Evolutionary conservation across 1,284 basidiomycete species (phyloP), one percentile per base, ranked within the genome.

Genomic region (Cryptococcus sp.): DNA sequence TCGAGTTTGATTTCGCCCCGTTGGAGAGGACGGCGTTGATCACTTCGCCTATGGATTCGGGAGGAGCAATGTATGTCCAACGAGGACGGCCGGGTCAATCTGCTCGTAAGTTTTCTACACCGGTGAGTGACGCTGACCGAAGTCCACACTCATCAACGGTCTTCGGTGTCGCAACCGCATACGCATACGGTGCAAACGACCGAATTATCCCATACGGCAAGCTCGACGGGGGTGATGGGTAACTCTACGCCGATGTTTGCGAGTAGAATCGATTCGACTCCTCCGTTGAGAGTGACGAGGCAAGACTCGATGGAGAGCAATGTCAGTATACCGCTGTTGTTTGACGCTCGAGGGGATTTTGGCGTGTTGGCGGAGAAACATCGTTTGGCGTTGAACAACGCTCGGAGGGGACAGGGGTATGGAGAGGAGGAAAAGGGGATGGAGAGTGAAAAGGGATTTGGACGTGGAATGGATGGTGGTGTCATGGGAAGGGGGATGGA

Each of bases 1-100:
- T 45, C 36, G 54, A 51, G 34, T 57, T 31, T 36, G 54, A 55
- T 10, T 58, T 58, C 26, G 47, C 35, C 3, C 53, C 57, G 22
- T 38, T 55, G n/a, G 53, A 58, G 43, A 14, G 39, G 16, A 28
- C 28, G 11, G 26, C 25, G 5, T 7, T 37, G 9, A 18, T 37
- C 16, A n/a, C 35, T n/a, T n/a, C 35, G 35, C 14, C 35, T 16
- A 6, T 21, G 19, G 35, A 52, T 41, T 4, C 36, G 45, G 11
- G 32, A 48, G 24, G 50, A 39, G 28, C 37, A 42, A 24, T 31
- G 28, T 31, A 31, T 31, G 28, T 31, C 9, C 7, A 7, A 14
- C 28, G 14, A 14, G 14, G 14, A 31, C 7, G 28, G 28, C 28
- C 9, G 14, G 28, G 14, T 31, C 9, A 31, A n/a, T n/a, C n/a